A percentile compares a stretch with the other conserved stretches of the same genome.
phyloP scores from a whole-genome alignment of 768 basidiomycete genomes.

The Phaeolepiota aurea region DNA sequence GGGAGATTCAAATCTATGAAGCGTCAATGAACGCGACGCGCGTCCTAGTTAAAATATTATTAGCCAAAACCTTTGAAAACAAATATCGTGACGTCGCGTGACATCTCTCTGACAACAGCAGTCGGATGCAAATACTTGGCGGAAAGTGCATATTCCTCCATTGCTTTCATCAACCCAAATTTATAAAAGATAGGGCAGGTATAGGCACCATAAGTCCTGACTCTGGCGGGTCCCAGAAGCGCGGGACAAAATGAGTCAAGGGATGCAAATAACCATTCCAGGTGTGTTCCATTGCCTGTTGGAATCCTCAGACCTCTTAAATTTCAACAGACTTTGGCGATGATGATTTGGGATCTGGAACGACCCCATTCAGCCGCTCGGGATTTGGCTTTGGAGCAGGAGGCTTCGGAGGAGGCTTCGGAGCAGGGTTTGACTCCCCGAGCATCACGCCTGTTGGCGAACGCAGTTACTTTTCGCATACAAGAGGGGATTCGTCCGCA shows the following conservation, averaged over 20 bases:
- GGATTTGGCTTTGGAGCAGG: no score
- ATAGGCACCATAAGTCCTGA: not conserved
- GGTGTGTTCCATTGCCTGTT: constrained; percentile 26
- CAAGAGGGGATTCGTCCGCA: constrained; percentile 69
- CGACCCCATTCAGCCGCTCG: constrained; percentile 73
- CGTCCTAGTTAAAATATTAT: constrained; percentile 23
- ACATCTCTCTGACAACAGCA: not conserved
- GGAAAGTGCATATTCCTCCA: not conserved
- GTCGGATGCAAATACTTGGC: not conserved
- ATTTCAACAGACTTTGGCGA: constrained; percentile 63
- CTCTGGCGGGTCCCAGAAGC: not conserved
- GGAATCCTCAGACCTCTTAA: constrained; percentile 7
- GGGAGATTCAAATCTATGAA: not conserved
- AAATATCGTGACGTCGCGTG: not conserved
- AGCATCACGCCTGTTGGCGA: constrained; percentile 52
- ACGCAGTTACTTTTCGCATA: constrained; percentile 61
- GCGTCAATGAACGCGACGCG: constrained; percentile 40
- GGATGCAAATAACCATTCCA: constrained; percentile 60
- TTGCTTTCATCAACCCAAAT: not conserved
- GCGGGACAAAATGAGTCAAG: constrained; percentile 34
- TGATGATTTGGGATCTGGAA: constrained; percentile 52
- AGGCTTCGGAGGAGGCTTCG: constrained; percentile 34
- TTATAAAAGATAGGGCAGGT: not conserved
- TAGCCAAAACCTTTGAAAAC: not conserved
- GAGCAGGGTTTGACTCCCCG: constrained; percentile 53